These are phyloP conservation scores for Termitomyces sp. DNA, from an alignment of 768 basidiomycete genomes.

Conservation along the genomic window DNA sequence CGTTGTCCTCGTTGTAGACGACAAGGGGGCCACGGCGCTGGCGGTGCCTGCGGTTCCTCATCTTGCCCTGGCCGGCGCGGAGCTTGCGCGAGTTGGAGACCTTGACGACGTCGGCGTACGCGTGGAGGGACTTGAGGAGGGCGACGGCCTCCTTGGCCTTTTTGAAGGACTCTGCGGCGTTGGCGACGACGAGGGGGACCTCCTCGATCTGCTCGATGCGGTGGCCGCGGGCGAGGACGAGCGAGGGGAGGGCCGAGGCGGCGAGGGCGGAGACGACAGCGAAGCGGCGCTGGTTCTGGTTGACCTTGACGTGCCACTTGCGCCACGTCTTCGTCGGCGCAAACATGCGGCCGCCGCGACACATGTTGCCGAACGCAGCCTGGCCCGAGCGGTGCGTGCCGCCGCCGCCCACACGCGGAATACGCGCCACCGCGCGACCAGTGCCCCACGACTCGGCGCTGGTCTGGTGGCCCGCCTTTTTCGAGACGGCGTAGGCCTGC, in stretches of 20 bases:
- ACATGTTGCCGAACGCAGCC: slow-evolving; percentile 99
- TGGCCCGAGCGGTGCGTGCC: slow-evolving; percentile 99
- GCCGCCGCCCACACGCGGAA: slow-evolving; percentile 98
- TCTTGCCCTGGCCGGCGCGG: slow-evolving; percentile 95
- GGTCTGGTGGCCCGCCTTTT: slow-evolving; percentile 99
- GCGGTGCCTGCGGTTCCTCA: slow-evolving; percentile 94
- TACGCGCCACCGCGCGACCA: slow-evolving; percentile 99
- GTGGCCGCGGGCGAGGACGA: slow-evolving; percentile 98
- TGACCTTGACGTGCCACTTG: slow-evolving; percentile 99
- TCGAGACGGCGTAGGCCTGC: slow-evolving; percentile 94
- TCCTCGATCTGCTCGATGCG: slow-evolving; percentile 97
- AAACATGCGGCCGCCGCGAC: slow-evolving; percentile 99
- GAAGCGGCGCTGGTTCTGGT: slow-evolving; percentile 98
- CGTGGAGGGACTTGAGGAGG: slow-evolving; percentile 85
- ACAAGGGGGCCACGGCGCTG: slow-evolving; percentile 97
- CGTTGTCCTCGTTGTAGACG: slow-evolving; percentile 96
- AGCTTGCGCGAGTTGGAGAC: slow-evolving; percentile 97
- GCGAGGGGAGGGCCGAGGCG: slow-evolving; percentile 94
- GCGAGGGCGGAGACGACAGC: slow-evolving; percentile 97
- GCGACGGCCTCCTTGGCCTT: slow-evolving; percentile 98
- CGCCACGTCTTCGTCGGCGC: slow-evolving; percentile 99
- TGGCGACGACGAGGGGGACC: slow-evolving; percentile 87
- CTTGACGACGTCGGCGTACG: slow-evolving; percentile 91
- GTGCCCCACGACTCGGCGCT: slow-evolving; percentile 99
- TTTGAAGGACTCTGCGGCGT: slow-evolving; percentile 75